A percentile compares a stretch with the other conserved stretches of the same genome.
These are phyloP conservation scores for Asterophora parasitica DNA, from an alignment of 768 basidiomycete genomes.

Conservation along the genomic window DNA sequence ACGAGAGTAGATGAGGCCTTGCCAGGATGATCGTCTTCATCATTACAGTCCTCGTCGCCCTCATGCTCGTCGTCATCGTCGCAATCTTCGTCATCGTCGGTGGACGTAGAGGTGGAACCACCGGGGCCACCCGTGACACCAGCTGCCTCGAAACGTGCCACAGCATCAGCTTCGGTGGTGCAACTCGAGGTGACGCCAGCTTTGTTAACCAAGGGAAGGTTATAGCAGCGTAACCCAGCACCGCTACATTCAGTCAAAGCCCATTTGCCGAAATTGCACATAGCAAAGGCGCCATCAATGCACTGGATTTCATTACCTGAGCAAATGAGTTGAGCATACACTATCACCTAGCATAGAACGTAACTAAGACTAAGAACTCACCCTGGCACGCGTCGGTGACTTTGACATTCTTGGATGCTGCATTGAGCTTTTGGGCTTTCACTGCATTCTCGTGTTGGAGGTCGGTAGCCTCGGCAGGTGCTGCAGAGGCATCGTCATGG, in stretches of 20 bases:
- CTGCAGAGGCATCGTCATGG: conserved; percentile 17
- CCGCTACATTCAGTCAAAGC: conserved; percentile 29
- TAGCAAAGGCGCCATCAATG: conserved; percentile 35
- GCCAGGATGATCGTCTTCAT: conserved; percentile 8
- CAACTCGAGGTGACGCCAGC: conserved; percentile 43
- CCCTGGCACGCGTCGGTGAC: conserved; percentile 43
- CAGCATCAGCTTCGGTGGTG: conserved; percentile 34
- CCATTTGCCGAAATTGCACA: conserved; percentile 40
- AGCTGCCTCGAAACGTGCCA: conserved; percentile 33
- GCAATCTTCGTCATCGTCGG: conserved; percentile 9
- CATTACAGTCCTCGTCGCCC: conserved; percentile 7
- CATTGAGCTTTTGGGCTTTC: conserved; percentile 46
- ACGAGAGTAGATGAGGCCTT: neutral
- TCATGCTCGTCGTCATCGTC: conserved; percentile 10
- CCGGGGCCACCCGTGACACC: conserved; percentile 40
- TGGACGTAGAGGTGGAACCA: neutral
- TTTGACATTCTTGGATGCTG: conserved; percentile 41
- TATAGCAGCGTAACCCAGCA: conserved; percentile 38
- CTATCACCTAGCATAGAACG: neutral
- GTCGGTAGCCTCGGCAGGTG: conserved; percentile 5
- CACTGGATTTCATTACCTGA: conserved; percentile 36
- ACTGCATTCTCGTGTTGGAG: conserved; percentile 38
- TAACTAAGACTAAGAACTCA: conserved; percentile 20
- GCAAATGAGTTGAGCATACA: conserved; percentile 24
- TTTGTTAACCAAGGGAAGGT: conserved; percentile 45